A percentile compares a stretch with the other conserved stretches of the same genome.
Evolutionary conservation across 108 stramenopile genomes (phyloP).

Genomic region (Craspedostauros australis): DNA sequence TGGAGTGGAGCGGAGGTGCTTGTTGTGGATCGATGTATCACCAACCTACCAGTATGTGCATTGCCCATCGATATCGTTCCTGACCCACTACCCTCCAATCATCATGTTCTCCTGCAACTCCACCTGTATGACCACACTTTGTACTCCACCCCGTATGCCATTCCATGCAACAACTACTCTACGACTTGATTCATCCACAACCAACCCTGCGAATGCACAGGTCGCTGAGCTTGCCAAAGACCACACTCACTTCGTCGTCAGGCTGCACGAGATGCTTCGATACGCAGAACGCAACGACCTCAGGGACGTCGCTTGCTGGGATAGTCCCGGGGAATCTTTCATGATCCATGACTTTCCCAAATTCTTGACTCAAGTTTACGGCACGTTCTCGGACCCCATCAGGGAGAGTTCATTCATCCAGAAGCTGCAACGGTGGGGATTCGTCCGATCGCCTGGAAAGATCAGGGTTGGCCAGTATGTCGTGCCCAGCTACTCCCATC

Average conservation of each 20-base stretch:
- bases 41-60: too few species aligned
- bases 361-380: constrained; percentile 8
- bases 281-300: neutral
- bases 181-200: too few species aligned
- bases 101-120: neutral
- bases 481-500: constrained; percentile 7
- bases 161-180: neutral
- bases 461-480: constrained; percentile 2
- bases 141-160: neutral
- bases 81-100: neutral
- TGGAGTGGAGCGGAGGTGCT: too few species aligned
- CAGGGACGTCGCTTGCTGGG: constrained; percentile 6
- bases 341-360: constrained; percentile 1
- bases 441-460: constrained; percentile 4
- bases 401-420: constrained; percentile 13
- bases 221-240: constrained; percentile 18
- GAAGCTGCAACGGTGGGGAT: constrained; percentile 18
- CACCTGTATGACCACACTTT: too few species aligned
- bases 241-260: constrained; percentile 7
- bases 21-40: too few species aligned
- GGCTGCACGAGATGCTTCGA: constrained; percentile 9
- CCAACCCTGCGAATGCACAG: too few species aligned
- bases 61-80: neutral
- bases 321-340: constrained; percentile 8
- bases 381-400: constrained; percentile 12